These are phyloP conservation scores for Picea abies DNA, from an alignment of 83 land plant species.

Conservation along the genomic window DNA sequence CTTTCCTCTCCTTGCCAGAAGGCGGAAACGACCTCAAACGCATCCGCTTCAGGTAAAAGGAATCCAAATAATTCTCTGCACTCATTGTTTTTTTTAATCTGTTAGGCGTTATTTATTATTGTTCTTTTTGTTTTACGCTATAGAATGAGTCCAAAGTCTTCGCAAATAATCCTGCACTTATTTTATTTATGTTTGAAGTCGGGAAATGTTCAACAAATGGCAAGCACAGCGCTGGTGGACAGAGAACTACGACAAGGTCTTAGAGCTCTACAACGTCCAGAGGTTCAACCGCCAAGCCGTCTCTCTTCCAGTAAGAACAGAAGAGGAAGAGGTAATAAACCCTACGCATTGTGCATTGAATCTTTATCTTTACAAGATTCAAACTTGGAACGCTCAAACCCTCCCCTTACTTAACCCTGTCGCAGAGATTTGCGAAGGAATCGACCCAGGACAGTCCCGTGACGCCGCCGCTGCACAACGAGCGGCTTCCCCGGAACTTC, in stretches of 20 bases:
- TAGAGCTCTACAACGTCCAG: conserved; percentile 93
- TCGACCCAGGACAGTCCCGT: conserved; percentile 62
- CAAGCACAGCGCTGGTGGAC: conserved; percentile 99
- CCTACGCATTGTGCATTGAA: background rate
- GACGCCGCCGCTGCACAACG: conserved; percentile 68
- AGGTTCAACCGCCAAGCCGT: conserved; percentile 72
- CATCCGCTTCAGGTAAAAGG: conserved; percentile 85
- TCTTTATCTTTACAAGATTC: background rate
- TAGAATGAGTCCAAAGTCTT: too few species aligned
- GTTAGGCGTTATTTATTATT: too few species aligned
- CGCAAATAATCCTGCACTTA: background rate
- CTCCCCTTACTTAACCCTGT: background rate
- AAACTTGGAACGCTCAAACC: too few species aligned
- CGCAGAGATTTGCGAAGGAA: conserved; percentile 52
- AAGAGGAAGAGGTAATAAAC: conserved; percentile 13
- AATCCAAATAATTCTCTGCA: too few species aligned
- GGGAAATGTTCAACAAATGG: conserved; percentile 94
- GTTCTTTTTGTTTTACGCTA: too few species aligned
- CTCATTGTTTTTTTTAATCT: too few species aligned
- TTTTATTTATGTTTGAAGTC: conserved; percentile 44
- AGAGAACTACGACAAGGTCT: conserved; percentile 85
- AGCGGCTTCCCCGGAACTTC: conserved; percentile 59
- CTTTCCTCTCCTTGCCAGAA: conserved; percentile 78
- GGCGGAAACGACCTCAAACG: conserved; percentile 96
- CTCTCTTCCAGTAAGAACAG: conserved; percentile 32